Conservation (phyloP, 2,329 filamentous ascomycete genomes). For the Verticillium nonalfalfae region DNA sequence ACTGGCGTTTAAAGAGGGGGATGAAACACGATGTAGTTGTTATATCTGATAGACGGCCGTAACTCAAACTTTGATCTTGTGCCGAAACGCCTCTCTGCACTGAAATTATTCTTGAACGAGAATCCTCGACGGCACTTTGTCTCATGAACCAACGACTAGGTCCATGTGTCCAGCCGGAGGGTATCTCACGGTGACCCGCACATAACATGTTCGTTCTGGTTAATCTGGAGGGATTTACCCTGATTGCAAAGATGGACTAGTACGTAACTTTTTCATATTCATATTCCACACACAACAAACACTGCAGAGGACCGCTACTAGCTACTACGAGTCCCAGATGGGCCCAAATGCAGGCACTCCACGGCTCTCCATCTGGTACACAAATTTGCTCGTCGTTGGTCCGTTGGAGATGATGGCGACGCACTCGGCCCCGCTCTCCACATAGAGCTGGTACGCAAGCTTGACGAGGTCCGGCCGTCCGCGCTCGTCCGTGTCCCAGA, state of each 20-base stretch:
- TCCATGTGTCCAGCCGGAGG: too few species aligned
- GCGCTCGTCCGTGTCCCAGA: conserved; percentile 57
- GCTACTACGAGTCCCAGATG: conserved; percentile 55
- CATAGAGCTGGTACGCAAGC: conserved; percentile 44
- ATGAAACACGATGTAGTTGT: background rate
- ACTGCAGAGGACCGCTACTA: background rate
- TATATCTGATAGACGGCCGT: too few species aligned
- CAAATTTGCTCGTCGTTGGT: conserved; percentile 58
- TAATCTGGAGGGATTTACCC: too few species aligned
- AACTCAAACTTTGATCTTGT: too few species aligned
- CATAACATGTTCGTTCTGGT: too few species aligned
- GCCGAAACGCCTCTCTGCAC: too few species aligned
- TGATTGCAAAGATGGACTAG: too few species aligned
- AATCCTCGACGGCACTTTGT: too few species aligned
- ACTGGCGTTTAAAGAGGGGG: background rate
- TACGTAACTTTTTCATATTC: background rate
- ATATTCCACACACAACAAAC: background rate
- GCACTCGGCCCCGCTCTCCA: conserved; percentile 56
- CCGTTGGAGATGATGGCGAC: conserved; percentile 70
- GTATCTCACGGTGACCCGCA: too few species aligned
- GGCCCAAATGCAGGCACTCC: conserved; percentile 65
- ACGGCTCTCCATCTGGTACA: conserved; percentile 60
- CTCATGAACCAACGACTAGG: too few species aligned
- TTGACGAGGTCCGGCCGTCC: conserved; percentile 51
- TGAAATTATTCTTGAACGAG: too few species aligned